Evolutionary conservation across 352 stramenopile genomes (phyloP), one percentile per base, ranked within the genome.

Genomic region (Globisporangium ultimum): DNA sequence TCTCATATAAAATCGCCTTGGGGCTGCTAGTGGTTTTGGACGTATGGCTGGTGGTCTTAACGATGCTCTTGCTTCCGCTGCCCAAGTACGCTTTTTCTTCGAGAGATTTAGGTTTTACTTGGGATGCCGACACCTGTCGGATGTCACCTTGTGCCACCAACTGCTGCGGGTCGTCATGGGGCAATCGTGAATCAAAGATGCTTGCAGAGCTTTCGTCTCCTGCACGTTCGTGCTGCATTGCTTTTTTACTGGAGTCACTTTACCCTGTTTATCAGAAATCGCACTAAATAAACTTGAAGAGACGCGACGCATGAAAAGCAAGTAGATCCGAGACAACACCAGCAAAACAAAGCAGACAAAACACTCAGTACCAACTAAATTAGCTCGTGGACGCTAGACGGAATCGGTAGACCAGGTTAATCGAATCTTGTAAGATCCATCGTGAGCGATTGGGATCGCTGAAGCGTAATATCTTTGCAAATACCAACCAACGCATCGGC

Each of bases 401-500:
- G 28, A 36, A 10, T 36, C 28, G 28, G 4, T 36, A 36, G 28
- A 6, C 28, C 20, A 21, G 24, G 28, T 40, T 64, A 80, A 32
- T 84, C 74, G 51, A 85, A 95, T 42, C 72, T 74, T 5, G 80
- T 92, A n/a, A 95, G 68, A 67, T 95, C 86, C 12, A 95, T 61
- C 17, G 84, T 95, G 55, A 93, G 80, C 2, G 78, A 81, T 56
- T 79, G 72, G 3, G 86, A 95, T 9, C 80, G 81, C 60, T 95
- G 86, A 21, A 70, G 55, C 13, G 64, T 68, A 47, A 93, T 89
- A 55, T 93, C 84, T 52, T 95, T 96, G 68, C 75, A 88, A 21
- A 98, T 92, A 7, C 95, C 95, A 11, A 98, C 88, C n/a, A 98
- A 73, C 4, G 82, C 87, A 54, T 98, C 90, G 0, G 93, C 91